Evolutionary conservation across 164 flowering plant genomes (phyloP).

Genomic region (Aristolochia fimbriata): DNA sequence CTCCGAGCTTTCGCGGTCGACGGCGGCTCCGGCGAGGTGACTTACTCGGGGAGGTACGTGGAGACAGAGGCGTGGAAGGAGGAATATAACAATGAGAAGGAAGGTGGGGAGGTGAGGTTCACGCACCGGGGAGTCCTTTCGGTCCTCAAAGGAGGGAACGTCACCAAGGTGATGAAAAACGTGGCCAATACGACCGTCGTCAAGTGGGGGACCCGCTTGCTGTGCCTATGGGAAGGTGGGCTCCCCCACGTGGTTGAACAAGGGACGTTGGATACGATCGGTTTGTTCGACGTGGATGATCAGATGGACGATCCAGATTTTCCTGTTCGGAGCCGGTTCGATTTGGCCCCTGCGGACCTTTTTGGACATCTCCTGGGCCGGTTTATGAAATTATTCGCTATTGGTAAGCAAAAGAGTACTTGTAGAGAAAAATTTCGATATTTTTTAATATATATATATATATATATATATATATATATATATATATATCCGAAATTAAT

Average conservation of each 20-base stretch:
- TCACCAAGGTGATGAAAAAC: constrained; percentile 95
- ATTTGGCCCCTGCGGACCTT: constrained; percentile 3
- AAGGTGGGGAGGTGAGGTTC: constrained; percentile 66
- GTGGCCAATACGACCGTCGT: constrained; percentile 93
- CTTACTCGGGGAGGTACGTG: constrained; percentile 68
- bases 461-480: too few species aligned
- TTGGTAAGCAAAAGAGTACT: too few species aligned
- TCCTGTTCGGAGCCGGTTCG: too few species aligned
- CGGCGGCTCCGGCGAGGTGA: constrained; percentile 29
- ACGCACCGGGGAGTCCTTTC: constrained; percentile 91
- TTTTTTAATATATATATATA: too few species aligned
- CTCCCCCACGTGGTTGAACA: constrained; percentile 69
- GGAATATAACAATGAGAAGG: constrained; percentile 55
- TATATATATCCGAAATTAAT: too few species aligned
- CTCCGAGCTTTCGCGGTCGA: constrained; percentile 58
- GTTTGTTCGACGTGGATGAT: constrained; percentile 36
- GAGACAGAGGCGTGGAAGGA: constrained; percentile 73
- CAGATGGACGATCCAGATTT: too few species aligned
- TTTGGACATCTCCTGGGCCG: too few species aligned
- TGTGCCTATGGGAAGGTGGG: constrained; percentile 98
- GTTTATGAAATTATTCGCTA: too few species aligned
- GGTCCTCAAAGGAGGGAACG: constrained; percentile 70
- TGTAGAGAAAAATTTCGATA: too few species aligned
- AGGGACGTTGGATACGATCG: constrained; percentile 57
- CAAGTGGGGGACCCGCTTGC: constrained; percentile 62